Evolutionary conservation across 441 rosid genomes (phyloP), one percentile per base, ranked within the genome.

Genomic region (Euphorbia neoarborescens): DNA sequence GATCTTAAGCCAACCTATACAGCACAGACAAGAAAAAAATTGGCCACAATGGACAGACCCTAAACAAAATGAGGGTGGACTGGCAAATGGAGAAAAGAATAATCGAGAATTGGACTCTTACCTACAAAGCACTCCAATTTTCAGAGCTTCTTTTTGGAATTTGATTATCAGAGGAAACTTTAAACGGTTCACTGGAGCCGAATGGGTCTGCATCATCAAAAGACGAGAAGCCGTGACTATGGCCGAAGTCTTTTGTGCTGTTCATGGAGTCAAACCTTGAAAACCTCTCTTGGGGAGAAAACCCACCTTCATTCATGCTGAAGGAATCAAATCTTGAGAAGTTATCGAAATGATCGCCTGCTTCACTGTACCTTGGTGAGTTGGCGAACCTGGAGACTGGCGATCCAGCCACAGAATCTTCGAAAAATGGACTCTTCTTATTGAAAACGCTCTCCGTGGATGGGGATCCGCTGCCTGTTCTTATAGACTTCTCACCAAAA

Each of bases 241-340:
- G 83, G 59, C 89, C 88, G n/a, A 83, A 87, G 81, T 92, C 95
- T 65, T 84, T 85, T 56, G 87, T 73, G 81, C 97, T 93, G 80
- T 71, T 89, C 22, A 85, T 79, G 81, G 98, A 91, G 81, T 91
- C 94, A 67, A 88, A 93, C 81, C 92, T 84, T 1, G 93, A 66
- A 28, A 87, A 75, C 72, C 79, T 87, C 70, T 85, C 96, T 5
- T 84, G 79, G 27, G 89, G 84, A 67, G 88, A 85, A 71, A 83
- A 79, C 50, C 91, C 96, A 30, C 86, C 71, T 34, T 85, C 95
- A 30, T 81, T 70, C 74, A 81, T 73, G 78, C 82, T 88, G 86
- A 94, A 94, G 69, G 97, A 94, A 79, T 94, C 99, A 19, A 91
- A 86, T 78, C 96, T 88, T 15, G 97, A 88, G 82, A 87, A 90